These are phyloP conservation scores for Dissoconium aciculare DNA, from an alignment of 2,329 filamentous ascomycete species.

Conservation along the genomic window DNA sequence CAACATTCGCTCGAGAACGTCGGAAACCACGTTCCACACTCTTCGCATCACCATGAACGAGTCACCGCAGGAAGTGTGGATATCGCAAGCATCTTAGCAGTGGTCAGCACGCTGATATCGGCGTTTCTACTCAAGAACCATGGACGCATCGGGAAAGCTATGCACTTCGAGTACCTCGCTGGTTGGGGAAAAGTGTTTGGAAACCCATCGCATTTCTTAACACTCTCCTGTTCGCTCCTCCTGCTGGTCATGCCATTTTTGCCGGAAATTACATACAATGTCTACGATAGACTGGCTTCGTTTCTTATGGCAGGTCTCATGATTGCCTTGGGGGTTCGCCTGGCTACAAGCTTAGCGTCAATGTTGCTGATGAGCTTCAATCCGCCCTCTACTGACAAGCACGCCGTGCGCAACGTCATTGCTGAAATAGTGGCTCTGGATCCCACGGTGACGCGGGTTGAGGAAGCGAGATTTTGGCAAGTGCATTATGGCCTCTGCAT, in stretches of 20 bases:
- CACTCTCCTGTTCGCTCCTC: slow-evolving; percentile 68
- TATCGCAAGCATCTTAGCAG: slow-evolving; percentile 64
- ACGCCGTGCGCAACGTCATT: slow-evolving; percentile 57
- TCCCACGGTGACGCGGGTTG: slow-evolving; percentile 57
- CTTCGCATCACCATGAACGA: slow-evolving; percentile 39
- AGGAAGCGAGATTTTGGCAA: slow-evolving; percentile 95
- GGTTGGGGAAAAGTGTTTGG: slow-evolving; percentile 73
- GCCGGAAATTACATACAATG: slow-evolving; percentile 63
- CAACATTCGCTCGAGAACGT: slow-evolving; percentile 76
- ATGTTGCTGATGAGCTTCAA: slow-evolving; percentile 93
- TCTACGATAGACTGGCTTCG: slow-evolving; percentile 72
- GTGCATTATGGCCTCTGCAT: slow-evolving; percentile 94
- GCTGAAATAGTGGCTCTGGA: slow-evolving; percentile 65
- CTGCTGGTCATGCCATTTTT: slow-evolving; percentile 71
- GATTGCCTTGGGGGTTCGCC: slow-evolving; percentile 70
- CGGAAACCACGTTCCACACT: slow-evolving; percentile 56
- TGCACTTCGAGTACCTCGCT: slow-evolving; percentile 71
- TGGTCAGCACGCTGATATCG: slow-evolving; percentile 68
- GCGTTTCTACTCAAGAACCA: slow-evolving; percentile 83
- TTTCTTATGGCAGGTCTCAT: slow-evolving; percentile 71
- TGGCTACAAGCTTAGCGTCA: slow-evolving; percentile 72
- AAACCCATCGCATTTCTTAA: slow-evolving; percentile 91
- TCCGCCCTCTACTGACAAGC: slow-evolving; percentile 25
- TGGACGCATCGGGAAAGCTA: slow-evolving; percentile 77
- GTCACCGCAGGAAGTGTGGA: slow-evolving; percentile 67